Evolutionary conservation across 2,329 filamentous ascomycete species (phyloP).

Genomic region (Aspergillus melleus): DNA sequence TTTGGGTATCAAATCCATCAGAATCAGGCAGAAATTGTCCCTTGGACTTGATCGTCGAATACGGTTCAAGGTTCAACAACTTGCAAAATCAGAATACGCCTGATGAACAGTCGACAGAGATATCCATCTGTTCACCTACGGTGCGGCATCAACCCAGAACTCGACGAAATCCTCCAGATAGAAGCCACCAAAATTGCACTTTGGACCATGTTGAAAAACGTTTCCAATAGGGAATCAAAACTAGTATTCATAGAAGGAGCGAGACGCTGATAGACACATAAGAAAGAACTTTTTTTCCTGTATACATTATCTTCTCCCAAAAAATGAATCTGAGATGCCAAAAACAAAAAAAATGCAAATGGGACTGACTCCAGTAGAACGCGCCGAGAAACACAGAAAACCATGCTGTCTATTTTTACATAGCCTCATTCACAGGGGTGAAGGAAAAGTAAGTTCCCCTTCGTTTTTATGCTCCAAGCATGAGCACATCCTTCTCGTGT

Average conservation of each 20-base stretch:
- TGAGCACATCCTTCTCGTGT: conserved; percentile 41
- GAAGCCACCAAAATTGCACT: background rate
- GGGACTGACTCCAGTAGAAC: conserved; percentile 18
- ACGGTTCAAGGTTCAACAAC: background rate
- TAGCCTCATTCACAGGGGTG: conserved; percentile 12
- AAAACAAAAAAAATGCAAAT: conserved; percentile 20
- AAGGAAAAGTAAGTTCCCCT: background rate
- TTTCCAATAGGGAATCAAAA: background rate
- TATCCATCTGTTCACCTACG: background rate
- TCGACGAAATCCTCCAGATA: background rate
- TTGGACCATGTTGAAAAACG: background rate
- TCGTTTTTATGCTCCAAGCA: conserved; percentile 34
- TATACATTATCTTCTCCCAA: conserved; percentile 7
- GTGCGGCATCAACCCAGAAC: background rate
- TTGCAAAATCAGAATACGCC: background rate
- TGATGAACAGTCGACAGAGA: background rate
- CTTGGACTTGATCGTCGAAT: background rate
- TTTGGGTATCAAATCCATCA: background rate
- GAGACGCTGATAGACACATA: conserved; percentile 7
- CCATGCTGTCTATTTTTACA: conserved; percentile 21
- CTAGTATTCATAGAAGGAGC: background rate
- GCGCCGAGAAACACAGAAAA: conserved; percentile 16
- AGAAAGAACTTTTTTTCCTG: conserved; percentile 10
- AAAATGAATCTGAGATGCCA: conserved; percentile 1
- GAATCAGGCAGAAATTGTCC: background rate